These are phyloP conservation scores for Sphagnum fallax DNA, from an alignment of 228 moss, liverwort and hornwort species.

Conservation along the genomic window DNA sequence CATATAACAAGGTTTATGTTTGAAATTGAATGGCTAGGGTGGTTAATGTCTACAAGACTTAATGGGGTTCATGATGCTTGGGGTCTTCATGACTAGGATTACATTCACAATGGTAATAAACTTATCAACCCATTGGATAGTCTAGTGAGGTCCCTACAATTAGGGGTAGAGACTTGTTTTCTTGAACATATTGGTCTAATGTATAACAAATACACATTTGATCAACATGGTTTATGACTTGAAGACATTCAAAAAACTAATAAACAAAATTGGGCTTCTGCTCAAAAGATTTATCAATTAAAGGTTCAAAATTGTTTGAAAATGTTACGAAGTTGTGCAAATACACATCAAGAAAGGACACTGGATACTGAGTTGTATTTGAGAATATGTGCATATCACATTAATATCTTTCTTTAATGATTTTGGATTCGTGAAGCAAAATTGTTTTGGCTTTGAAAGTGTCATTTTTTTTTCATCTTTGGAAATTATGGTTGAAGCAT, in stretches of 20 bases:
- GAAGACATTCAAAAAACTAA: background rate
- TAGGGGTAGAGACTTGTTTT: constrained; percentile 1
- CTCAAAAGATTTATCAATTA: background rate
- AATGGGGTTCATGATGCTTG: background rate
- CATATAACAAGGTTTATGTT: background rate
- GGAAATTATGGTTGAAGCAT: background rate
- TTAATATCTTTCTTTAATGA: background rate
- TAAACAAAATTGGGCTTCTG: background rate
- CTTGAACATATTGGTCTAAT: background rate
- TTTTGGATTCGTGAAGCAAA: background rate
- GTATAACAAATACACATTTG: background rate
- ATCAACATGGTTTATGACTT: background rate
- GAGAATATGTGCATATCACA: background rate
- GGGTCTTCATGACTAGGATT: constrained; percentile 5
- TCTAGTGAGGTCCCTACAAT: background rate
- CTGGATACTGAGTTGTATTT: constrained; percentile 2
- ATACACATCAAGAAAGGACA: constrained; percentile 4
- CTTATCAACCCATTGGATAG: constrained; percentile 1
- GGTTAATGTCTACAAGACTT: background rate
- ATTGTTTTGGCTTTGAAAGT: background rate
- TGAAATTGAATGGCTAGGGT: background rate
- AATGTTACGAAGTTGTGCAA: background rate
- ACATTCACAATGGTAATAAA: background rate
- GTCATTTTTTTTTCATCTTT: background rate
- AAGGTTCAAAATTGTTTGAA: background rate